phyloP scores from a whole-genome alignment of 2,329 filamentous ascomycete species.

The Pseudomassariella vexata region DNA sequence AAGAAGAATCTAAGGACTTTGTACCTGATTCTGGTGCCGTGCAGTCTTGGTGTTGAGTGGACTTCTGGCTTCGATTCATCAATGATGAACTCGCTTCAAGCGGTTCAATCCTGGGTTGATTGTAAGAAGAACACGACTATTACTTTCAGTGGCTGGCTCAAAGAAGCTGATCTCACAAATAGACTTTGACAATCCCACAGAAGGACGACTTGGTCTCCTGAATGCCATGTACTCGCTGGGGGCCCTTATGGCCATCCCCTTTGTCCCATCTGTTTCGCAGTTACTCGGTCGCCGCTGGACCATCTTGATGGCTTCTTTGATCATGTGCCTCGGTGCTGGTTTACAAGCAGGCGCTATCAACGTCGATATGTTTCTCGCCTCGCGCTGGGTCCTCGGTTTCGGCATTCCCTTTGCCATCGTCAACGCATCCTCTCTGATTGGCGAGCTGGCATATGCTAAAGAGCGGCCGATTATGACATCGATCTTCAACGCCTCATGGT shows the following conservation, averaged over 20 bases:
- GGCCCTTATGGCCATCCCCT: conserved; percentile 33
- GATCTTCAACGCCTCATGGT: conserved; percentile 49
- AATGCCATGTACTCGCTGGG: conserved; percentile 37
- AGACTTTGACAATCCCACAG: conserved; percentile 35
- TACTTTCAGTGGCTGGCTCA: no score
- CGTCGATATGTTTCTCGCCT: conserved; percentile 42
- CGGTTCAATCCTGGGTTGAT: conserved; percentile 30
- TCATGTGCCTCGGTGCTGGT: conserved; percentile 13
- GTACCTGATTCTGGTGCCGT: conserved; percentile 34
- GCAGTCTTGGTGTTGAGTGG: conserved; percentile 34
- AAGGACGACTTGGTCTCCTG: conserved; percentile 31
- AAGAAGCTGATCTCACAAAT: background rate
- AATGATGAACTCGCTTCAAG: conserved; percentile 38
- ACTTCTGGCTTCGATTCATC: conserved; percentile 37
- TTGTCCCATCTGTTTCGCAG: conserved; percentile 31
- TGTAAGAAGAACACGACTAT: no score
- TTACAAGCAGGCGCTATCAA: conserved; percentile 40
- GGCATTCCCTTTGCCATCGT: conserved; percentile 36
- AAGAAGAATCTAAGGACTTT: conserved; percentile 32
- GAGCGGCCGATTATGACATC: conserved; percentile 47
- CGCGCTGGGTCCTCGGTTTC: conserved; percentile 37
- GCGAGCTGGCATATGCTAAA: conserved; percentile 48
- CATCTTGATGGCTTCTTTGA: conserved; percentile 33
- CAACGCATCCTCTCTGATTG: conserved; percentile 36
- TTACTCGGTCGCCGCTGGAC: conserved; percentile 36